Percentiles rank a stretch among this genome's conserved stretches.
phyloP scores from a whole-genome alignment of 2,329 filamentous ascomycete genomes.

The Colletotrichum echinochloae region DNA sequence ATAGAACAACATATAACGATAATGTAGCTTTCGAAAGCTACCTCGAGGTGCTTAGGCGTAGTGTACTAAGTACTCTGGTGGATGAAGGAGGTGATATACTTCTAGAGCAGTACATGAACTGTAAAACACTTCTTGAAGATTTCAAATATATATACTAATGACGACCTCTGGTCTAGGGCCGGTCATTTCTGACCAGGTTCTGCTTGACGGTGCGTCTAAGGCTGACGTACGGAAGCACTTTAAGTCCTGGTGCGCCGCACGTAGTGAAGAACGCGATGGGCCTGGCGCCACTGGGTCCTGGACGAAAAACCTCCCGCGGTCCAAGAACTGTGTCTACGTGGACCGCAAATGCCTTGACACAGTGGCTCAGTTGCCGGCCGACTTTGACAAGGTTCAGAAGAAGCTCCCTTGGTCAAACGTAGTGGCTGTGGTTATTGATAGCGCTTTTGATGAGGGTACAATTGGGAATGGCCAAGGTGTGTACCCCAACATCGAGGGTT shows the following conservation, averaged over 20 bases:
- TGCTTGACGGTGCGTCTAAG: constrained; percentile 30
- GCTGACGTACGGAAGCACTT: constrained; percentile 11
- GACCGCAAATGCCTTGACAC: constrained; percentile 16
- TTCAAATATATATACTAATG: background rate
- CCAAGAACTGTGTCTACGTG: constrained; percentile 10
- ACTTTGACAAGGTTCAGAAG: background rate
- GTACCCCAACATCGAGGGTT: constrained; percentile 21
- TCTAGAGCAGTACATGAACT: constrained; percentile 27
- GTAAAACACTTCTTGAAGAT: background rate
- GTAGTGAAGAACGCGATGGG: constrained; percentile 4
- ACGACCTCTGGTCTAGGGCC: constrained; percentile 16
- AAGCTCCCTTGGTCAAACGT: background rate
- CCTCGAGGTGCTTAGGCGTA: background rate
- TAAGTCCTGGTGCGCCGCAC: background rate
- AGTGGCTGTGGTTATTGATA: constrained; percentile 12
- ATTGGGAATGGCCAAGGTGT: background rate
- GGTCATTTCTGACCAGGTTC: constrained; percentile 15
- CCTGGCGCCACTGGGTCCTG: background rate
- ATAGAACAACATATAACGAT: constrained; percentile 40
- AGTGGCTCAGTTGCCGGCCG: background rate
- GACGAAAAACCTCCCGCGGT: background rate
- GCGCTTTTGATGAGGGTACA: background rate
- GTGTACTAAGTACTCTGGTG: background rate
- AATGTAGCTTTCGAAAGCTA: constrained; percentile 30
- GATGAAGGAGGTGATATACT: background rate